These are phyloP conservation scores for Nakazawaea molendinolei DNA, from an alignment of 805 yeast genomes.

Conservation along the genomic window DNA sequence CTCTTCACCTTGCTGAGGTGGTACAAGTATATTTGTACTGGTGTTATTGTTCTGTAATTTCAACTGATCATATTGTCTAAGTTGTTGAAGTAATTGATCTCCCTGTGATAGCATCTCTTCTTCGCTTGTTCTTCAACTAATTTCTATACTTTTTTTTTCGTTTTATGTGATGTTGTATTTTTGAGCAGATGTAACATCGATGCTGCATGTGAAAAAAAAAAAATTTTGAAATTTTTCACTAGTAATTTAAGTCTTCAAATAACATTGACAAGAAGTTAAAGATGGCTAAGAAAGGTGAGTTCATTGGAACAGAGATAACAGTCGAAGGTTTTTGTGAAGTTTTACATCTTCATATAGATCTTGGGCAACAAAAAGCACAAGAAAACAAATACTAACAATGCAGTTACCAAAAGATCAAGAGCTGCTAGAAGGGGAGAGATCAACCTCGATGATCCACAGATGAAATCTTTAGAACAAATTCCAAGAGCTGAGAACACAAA, in stretches of 20 bases:
- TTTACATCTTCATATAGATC: no score
- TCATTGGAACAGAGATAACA: background rate
- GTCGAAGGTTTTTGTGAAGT: no score
- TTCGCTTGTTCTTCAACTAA: background rate
- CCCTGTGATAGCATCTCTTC: slow-evolving; percentile 25
- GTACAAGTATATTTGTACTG: background rate
- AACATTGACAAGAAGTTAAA: background rate
- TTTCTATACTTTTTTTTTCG: background rate
- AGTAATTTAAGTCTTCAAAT: background rate
- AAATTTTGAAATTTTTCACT: background rate
- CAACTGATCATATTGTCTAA: slow-evolving; percentile 25
- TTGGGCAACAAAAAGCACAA: background rate
- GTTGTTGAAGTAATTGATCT: slow-evolving; percentile 26
- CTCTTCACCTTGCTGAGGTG: slow-evolving; percentile 1
- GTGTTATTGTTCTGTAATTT: slow-evolving; percentile 15
- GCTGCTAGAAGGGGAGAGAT: slow-evolving; percentile 68
- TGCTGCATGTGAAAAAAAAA: background rate
- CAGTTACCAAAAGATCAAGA: slow-evolving; percentile 61
- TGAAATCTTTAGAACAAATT: slow-evolving; percentile 40
- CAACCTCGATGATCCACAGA: slow-evolving; percentile 33
- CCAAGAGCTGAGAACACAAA: slow-evolving; percentile 59
- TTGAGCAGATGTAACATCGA: background rate
- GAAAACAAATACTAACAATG: background rate
- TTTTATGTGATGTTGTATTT: background rate
- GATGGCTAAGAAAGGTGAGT: slow-evolving; percentile 12